Base-by-base conservation (phyloP, 106 monocot species). In the Vanilla planifolia region DNA sequence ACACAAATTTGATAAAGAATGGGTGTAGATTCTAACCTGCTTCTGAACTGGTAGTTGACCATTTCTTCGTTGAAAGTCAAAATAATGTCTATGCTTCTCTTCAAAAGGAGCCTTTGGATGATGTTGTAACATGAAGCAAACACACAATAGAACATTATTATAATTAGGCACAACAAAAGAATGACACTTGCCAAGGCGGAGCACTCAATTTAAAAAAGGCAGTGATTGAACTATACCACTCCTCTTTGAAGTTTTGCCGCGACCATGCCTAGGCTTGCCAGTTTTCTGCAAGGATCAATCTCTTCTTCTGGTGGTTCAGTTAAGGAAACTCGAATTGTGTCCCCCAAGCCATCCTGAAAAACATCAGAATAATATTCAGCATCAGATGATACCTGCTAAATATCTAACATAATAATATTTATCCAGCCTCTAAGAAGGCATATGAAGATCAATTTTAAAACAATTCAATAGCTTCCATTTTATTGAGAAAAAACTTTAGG, bases 251-350 rank as follows among this genome's bases (percentile, higher is more conserved):
- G 56, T 40, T 68, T 62, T 43, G 92, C 64, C 67, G 98, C 92
- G 30, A 57, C 73, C 70, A 73, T 92, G 22, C 98, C 98, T 53
- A 99, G 92, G 68, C 87, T 92, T 48, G 98, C 98, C 40, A 99
- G 68, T 68, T 78, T 85, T 58, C 79, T 82, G 72, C 98, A 99
- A 63, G 98, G 98, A 80, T 92, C 98, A 73, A 99, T 99, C 75
- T 99, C 98, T 75, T 82, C 82, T 69, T 99, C 98, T 34, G 98
- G 98, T 71, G 98, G 98, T 67, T 99, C 98, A 6, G 98, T 99
- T 16, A 99, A 82, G 42, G 98, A 99, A 37, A 99, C 98, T 47
- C 98, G 65, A 62, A 99, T 99, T 56, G 98, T 99, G 71, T 99
- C 98, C 50, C 98, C 98, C 69, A 99, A 69, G 60, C 98, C 98